Base-by-base conservation (phyloP, 116 monocot species). In the Posidonia oceanica region DNA sequence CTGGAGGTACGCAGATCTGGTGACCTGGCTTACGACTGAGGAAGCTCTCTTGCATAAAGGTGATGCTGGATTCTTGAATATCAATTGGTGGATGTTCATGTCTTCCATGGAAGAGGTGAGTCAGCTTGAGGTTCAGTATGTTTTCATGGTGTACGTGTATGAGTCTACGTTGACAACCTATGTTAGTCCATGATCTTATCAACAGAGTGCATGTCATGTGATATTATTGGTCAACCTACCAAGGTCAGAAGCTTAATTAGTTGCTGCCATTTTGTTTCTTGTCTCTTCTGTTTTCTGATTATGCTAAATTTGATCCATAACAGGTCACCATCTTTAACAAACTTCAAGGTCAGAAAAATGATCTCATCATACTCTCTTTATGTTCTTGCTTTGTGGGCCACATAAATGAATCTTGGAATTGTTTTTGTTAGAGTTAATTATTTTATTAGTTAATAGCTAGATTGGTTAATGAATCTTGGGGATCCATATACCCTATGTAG, bases 291-390 rank as follows among this genome's bases (percentile, higher is more conserved):
- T 54, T 36, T 54, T 29, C 0, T 14, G 54, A 29, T 7, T 36
- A 36, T 18, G 6, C 16, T 54, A 36, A 69, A 18, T 54, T 54
- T 52, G 14, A 61, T 41, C 37, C 13, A 56, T 36, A 69, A 68
- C 82, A 95, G 95, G 81, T 98, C 51, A 59, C 87, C 0, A 98
- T 93, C 56, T 92, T 98, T 56, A 93, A 98, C 55, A 98, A 92
- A 75, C 92, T 98, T 75, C 97, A 98, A 83, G 97, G 97, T 41
- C 97, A 98, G 36, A 89, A 98, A 69, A 98, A 98, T 72, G 97
- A 98, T 79, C 87, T 92, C 76, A 90, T 98, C 68, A 64, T 98
- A 22, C 75, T 98, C 11, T 92, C 97, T 66, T 92, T 92, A 56
- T 87, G 89, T 7, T 89, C 92, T 15, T 85, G 89, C 36, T 98